These are phyloP conservation scores for Cynara cardunculus DNA, from an alignment of 129 eudicot species.

Conservation along the genomic window DNA sequence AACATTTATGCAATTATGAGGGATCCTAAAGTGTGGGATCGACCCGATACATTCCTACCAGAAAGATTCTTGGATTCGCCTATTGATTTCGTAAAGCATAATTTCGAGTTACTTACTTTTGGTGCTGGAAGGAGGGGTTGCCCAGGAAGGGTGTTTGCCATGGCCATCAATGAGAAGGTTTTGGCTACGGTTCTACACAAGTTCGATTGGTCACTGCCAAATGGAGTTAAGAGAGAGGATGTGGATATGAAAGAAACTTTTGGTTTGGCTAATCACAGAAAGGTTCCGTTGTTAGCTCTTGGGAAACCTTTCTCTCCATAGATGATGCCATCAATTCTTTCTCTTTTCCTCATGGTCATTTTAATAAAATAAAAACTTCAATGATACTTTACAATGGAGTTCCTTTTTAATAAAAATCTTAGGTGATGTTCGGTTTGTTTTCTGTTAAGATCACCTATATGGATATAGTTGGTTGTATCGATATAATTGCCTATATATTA, in stretches of 20 bases:
- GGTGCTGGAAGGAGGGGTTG: constrained; percentile 38
- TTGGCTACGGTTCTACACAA: constrained; percentile 27
- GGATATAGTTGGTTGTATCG: too few relatives aligned
- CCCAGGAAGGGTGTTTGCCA: constrained; percentile 32
- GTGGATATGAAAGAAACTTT: constrained; percentile 26
- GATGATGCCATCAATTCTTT: background rate
- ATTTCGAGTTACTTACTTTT: constrained; percentile 34
- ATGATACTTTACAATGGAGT: too few relatives aligned
- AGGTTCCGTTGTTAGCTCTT: constrained; percentile 16
- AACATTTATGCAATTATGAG: constrained; percentile 29
- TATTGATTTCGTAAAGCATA: constrained; percentile 28
- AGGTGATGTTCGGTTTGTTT: too few relatives aligned
- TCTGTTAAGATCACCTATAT: too few relatives aligned
- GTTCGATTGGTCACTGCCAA: constrained; percentile 29
- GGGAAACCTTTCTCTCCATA: constrained; percentile 12
- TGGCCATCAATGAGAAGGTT: constrained; percentile 18
- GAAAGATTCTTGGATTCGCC: constrained; percentile 29
- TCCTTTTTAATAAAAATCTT: too few relatives aligned
- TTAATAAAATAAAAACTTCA: too few relatives aligned
- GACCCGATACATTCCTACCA: constrained; percentile 25
- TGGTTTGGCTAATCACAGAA: constrained; percentile 4
- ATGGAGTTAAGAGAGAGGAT: constrained; percentile 3
- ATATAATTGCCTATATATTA: too few relatives aligned
- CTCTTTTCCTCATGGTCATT: too few relatives aligned
- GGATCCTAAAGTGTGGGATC: constrained; percentile 27